A percentile compares a stretch with the other conserved stretches of the same genome.
Evolutionary conservation across 2,329 filamentous ascomycete species (phyloP).

Genomic region (Neophaeococcomyces mojaviensis): DNA sequence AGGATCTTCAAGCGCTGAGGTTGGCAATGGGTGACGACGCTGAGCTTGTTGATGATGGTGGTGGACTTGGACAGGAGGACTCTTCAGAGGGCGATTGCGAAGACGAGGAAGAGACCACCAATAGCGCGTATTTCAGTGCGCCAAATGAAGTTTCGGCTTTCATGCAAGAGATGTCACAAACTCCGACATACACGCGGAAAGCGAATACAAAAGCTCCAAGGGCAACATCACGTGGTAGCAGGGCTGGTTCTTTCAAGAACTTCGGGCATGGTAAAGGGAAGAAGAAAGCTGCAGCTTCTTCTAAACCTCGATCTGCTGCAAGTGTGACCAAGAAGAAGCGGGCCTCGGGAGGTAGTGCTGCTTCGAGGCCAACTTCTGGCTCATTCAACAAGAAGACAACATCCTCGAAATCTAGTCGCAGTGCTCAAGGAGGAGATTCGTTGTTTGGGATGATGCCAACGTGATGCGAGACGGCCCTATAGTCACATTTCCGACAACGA

Average conservation of each 20-base stretch:
- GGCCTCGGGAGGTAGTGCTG: background rate
- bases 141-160: constrained; percentile 10
- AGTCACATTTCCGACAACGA: too few relatives aligned
- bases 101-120: constrained; percentile 14
- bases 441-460: constrained; percentile 10
- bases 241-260: too few relatives aligned
- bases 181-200: constrained; percentile 9
- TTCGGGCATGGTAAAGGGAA: background rate
- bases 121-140: constrained; percentile 18
- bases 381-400: background rate
- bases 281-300: background rate
- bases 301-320: background rate
- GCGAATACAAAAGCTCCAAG: constrained; percentile 4
- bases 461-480: background rate
- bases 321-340: constrained; percentile 8
- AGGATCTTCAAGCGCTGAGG: constrained; percentile 36
- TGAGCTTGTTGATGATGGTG: constrained; percentile 36
- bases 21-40: constrained; percentile 30
- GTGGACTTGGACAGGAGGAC: constrained; percentile 25
- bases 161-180: constrained; percentile 14
- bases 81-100: constrained; percentile 25
- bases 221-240: background rate
- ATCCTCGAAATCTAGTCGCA: too few relatives aligned
- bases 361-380: constrained; percentile 5
- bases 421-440: background rate